These are phyloP conservation scores for Platismatia glauca DNA, from an alignment of 495 filamentous ascomycete species.

Conservation along the genomic window DNA sequence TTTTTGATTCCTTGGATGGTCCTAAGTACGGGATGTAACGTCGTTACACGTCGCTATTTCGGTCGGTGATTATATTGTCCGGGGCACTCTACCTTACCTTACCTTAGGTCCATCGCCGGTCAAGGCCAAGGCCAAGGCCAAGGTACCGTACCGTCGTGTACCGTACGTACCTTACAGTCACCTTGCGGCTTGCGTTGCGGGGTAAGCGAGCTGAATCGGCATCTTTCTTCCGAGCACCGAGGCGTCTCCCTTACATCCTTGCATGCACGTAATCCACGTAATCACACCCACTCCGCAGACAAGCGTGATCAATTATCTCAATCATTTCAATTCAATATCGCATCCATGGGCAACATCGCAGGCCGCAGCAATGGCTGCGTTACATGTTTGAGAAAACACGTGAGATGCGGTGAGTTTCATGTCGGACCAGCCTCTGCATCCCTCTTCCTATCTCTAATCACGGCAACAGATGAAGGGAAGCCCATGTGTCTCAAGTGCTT, in stretches of 20 bases:
- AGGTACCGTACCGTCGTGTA: not conserved
- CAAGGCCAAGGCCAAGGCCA: too few species aligned
- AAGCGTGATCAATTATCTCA: not conserved
- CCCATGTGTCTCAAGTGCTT: constrained; percentile 25
- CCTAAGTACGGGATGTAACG: not conserved
- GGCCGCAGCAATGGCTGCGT: constrained; percentile 30
- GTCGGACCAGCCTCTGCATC: not conserved
- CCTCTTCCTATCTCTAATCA: not conserved
- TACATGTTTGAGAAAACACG: constrained; percentile 26
- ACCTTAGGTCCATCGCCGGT: too few species aligned
- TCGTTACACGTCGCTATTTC: too few species aligned
- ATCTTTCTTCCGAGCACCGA: not conserved
- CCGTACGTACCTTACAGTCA: too few species aligned
- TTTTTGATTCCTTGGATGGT: not conserved
- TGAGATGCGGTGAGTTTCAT: constrained; percentile 26
- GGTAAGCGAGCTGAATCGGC: not conserved
- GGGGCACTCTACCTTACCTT: too few species aligned
- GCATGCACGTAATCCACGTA: not conserved
- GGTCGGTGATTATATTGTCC: too few species aligned
- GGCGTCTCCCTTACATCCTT: not conserved
- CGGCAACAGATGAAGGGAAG: constrained; percentile 23
- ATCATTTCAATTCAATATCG: too few species aligned
- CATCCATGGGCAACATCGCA: constrained; percentile 26
- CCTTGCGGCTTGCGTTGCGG: too few species aligned
- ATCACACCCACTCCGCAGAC: too few species aligned